These are phyloP conservation scores for Heliocybe sulcata DNA, from an alignment of 1,284 basidiomycete genomes.

Conservation along the genomic window DNA sequence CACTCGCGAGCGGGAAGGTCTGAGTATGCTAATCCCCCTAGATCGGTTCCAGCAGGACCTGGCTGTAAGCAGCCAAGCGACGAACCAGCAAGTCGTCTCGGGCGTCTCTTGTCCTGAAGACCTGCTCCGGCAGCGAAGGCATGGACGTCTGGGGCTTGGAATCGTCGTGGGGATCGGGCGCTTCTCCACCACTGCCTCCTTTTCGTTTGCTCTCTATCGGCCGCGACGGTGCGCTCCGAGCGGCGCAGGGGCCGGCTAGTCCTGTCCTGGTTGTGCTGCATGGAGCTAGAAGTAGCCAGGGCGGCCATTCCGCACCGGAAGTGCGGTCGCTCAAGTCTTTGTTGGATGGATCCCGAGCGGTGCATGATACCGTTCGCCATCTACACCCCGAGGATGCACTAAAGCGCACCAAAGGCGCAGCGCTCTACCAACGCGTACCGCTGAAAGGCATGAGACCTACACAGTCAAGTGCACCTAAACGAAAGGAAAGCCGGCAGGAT, in stretches of 20 bases:
- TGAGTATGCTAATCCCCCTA: conserved; percentile 21
- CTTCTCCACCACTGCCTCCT: background rate
- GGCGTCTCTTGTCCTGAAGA: conserved; percentile 16
- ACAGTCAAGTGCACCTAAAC: no score
- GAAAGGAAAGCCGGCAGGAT: no score
- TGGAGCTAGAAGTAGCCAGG: background rate
- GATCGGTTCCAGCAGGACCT: conserved; percentile 25
- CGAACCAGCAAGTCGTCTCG: conserved; percentile 22
- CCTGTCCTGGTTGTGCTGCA: background rate
- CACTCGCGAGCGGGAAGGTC: conserved; percentile 17
- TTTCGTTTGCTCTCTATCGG: conserved; percentile 6
- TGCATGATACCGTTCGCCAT: no score
- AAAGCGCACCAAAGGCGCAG: no score
- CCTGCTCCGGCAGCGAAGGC: conserved; percentile 18
- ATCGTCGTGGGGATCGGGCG: conserved; percentile 22
- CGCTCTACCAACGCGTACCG: no score
- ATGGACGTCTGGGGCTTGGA: conserved; percentile 14
- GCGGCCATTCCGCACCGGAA: no score
- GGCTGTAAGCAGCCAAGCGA: conserved; percentile 19
- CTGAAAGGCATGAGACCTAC: no score
- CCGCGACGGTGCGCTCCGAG: conserved; percentile 5
- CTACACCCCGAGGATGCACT: no score
- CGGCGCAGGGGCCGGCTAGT: background rate
- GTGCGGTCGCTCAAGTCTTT: no score
- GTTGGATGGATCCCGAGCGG: no score